phyloP scores from a whole-genome alignment of 2,329 filamentous ascomycete genomes.

The Juglanconis sp. region DNA sequence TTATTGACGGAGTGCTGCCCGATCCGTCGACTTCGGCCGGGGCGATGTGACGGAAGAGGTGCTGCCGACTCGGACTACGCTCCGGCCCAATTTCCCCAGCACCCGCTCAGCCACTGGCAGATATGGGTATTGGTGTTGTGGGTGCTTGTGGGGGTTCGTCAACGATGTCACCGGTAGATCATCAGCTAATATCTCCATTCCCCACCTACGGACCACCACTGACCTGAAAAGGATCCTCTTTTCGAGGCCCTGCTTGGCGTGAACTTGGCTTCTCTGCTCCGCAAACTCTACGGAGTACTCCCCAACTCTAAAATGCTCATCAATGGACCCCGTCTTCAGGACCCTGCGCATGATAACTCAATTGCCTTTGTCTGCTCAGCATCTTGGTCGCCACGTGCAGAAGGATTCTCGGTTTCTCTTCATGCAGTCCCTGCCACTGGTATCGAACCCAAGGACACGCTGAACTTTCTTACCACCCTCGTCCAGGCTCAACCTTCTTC shows the following conservation, averaged over 20 bases:
- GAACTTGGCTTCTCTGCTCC: too few species aligned
- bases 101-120: not conserved
- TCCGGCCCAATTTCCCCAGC: not conserved
- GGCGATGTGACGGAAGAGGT: slow-evolving; percentile 2
- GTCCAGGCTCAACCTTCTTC: not conserved
- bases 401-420: not conserved
- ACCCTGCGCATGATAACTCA: too few species aligned
- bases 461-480: not conserved
- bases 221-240: too few species aligned
- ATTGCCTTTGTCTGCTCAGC: not conserved
- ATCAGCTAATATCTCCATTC: too few species aligned
- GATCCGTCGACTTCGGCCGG: not conserved
- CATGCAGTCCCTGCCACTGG: not conserved
- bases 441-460: not conserved
- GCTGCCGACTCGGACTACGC: not conserved
- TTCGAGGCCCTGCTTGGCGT: too few species aligned
- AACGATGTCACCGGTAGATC: too few species aligned
- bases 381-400: not conserved
- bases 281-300: too few species aligned
- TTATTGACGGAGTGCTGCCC: slow-evolving; percentile 1
- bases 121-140: not conserved
- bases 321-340: too few species aligned
- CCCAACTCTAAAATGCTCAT: too few species aligned
- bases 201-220: too few species aligned
- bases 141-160: too few species aligned